Evolutionary conservation across 2,329 filamentous ascomycete genomes (phyloP), one percentile per base, ranked within the genome.

Genomic region (Venturia asperata): DNA sequence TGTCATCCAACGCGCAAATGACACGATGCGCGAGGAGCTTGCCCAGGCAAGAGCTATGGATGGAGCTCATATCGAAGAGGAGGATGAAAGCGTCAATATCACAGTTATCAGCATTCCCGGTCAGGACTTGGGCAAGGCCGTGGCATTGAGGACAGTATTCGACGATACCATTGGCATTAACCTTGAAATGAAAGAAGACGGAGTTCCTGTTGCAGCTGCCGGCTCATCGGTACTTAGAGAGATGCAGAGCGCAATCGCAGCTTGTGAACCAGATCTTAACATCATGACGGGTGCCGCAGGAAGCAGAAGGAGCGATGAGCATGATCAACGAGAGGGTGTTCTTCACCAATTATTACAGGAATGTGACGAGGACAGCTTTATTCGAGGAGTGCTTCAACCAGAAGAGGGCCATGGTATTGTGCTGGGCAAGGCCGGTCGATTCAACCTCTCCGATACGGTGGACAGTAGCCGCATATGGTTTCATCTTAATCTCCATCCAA

Each of bases 121-220:
- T 68, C 87, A 90, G 39, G 82, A 84, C 1, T 81, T 99, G 0
- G 92, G 90, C 66, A 97, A 94, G 76, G 94, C 93, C 0, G 77
- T 95, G n/a, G 86, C 90, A 15, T 86, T 99, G 79, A 89, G 91
- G 47, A 91, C 90, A 17, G 85, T 97, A 43, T 99, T 99, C 71
- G 93, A 99, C 70, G 94, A 97, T 71, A 85, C 82, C n/a, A 81
- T 88, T 24, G 94, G 94, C 63, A 97, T 99, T 78, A 97, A 97
- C 70, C 84, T 89, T 0, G 94, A 99, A 79, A 97, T 99, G 92
- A 96, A 93, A 72, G 88, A 93, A 68, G 94, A 99, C 70, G 94
- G 94, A 11, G 84, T 99, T 0, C 84, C 90, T n/a, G 83, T 95
- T 1, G 78, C 83, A 0, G 71, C 87, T 0, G 86, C 86, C 1